A percentile compares a stretch with the other conserved stretches of the same genome.
phyloP scores from a whole-genome alignment of 2,329 filamentous ascomycete genomes.

The Aspergillus fischeri region DNA sequence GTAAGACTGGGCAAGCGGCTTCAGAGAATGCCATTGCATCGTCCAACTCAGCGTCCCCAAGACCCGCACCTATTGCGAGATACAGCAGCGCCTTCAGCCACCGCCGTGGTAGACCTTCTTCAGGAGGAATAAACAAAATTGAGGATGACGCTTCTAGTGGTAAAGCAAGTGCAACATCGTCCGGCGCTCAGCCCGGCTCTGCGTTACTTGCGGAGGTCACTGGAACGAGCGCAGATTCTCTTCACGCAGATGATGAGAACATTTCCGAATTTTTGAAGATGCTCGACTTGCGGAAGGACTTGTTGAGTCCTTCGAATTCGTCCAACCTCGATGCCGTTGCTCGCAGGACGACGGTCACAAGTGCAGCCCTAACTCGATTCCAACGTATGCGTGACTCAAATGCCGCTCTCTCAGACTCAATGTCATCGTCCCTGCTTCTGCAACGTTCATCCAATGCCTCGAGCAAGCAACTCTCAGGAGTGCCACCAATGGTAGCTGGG shows the following conservation, averaged over 20 bases:
- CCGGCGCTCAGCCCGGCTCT: constrained; percentile 65
- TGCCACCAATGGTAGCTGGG: constrained; percentile 57
- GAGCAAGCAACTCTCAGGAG: constrained; percentile 66
- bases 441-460: constrained; percentile 77
- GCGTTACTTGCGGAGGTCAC: constrained; percentile 69
- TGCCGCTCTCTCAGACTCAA: constrained; percentile 82
- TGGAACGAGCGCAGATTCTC: constrained; percentile 60
- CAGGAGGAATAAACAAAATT: constrained; percentile 61
- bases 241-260: constrained; percentile 81
- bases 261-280: constrained; percentile 90
- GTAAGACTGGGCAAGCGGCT: constrained; percentile 48
- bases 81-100: constrained; percentile 96
- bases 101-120: constrained; percentile 71
- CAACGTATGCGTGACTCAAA: constrained; percentile 87
- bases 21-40: constrained; percentile 61
- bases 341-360: constrained; percentile 72
- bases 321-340: constrained; percentile 61
- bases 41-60: constrained; percentile 71
- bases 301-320: constrained; percentile 62
- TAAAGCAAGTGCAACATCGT: constrained; percentile 48
- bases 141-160: constrained; percentile 59
- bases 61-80: constrained; percentile 69
- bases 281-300: constrained; percentile 82
- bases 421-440: constrained; percentile 83
- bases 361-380: constrained; percentile 77